Evolutionary conservation across 2,329 filamentous ascomycete species (phyloP).

Genomic region (Xylaria sp.): DNA sequence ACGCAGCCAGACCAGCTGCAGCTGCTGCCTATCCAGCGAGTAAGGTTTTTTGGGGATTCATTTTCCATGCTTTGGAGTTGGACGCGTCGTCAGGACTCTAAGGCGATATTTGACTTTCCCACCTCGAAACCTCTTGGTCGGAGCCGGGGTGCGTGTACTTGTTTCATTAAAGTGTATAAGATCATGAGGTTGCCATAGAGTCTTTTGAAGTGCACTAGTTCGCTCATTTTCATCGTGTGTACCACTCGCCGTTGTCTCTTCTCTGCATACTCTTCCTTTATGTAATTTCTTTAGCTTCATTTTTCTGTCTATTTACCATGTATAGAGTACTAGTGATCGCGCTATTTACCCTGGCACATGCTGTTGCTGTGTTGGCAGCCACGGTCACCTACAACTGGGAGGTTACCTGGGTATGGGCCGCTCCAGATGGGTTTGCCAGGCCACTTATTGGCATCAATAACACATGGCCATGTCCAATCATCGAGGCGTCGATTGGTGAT

Average conservation of each 20-base stretch:
- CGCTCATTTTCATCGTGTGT: background rate
- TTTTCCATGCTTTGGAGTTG: conserved; percentile 4
- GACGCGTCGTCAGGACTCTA: background rate
- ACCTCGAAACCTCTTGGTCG: background rate
- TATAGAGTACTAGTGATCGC: background rate
- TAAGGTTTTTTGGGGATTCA: background rate
- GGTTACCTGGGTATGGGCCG: conserved; percentile 68
- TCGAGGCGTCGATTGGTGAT: conserved; percentile 66
- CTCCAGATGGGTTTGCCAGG: conserved; percentile 69
- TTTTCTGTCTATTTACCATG: conserved; percentile 9
- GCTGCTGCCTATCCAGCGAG: background rate
- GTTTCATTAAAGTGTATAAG: conserved; percentile 16
- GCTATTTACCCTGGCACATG: conserved; percentile 36
- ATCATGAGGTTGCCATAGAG: background rate
- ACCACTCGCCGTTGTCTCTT: background rate
- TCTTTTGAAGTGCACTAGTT: background rate
- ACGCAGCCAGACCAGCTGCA: background rate
- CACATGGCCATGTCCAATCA: conserved; percentile 71
- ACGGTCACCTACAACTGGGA: conserved; percentile 69
- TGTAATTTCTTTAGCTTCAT: background rate
- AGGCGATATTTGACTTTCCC: conserved; percentile 14
- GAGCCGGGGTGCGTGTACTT: background rate
- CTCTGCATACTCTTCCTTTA: background rate
- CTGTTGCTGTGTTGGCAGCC: conserved; percentile 50
- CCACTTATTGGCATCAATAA: conserved; percentile 73